Evolutionary conservation across 2,329 filamentous ascomycete species (phyloP).

Genomic region (Raffaelea albimanens): DNA sequence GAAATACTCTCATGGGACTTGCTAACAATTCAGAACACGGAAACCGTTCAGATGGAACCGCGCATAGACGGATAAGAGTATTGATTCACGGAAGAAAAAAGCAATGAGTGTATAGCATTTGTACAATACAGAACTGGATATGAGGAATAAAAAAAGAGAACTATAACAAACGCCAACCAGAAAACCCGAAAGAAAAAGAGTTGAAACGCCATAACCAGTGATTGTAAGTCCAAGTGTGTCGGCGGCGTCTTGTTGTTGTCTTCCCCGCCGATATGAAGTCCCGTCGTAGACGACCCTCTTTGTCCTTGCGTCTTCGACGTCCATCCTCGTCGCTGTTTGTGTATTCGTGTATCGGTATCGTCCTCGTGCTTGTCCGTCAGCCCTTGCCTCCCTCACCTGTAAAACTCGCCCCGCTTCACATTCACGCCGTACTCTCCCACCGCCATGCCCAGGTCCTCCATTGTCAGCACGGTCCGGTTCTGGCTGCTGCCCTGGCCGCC

Average conservation of each 20-base stretch:
- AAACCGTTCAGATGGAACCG: constrained; percentile 44
- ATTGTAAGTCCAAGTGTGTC: too few relatives aligned
- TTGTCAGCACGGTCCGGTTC: constrained; percentile 88
- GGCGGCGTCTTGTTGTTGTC: too few relatives aligned
- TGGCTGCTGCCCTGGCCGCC: constrained; percentile 82
- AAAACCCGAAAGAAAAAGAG: not conserved
- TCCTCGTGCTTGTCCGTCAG: too few relatives aligned
- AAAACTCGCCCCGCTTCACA: constrained; percentile 95
- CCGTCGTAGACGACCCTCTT: too few relatives aligned
- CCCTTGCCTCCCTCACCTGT: constrained; percentile 49
- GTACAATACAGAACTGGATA: not conserved
- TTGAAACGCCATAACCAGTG: too few relatives aligned
- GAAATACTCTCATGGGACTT: too few relatives aligned
- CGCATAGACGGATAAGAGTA: constrained; percentile 14
- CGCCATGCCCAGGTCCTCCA: constrained; percentile 98
- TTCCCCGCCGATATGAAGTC: too few relatives aligned
- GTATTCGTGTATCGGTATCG: too few relatives aligned
- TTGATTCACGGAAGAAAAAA: not conserved
- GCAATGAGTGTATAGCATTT: too few relatives aligned
- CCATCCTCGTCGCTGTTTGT: too few relatives aligned
- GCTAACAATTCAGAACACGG: constrained; percentile 34
- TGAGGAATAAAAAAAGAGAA: not conserved
- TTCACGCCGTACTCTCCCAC: constrained; percentile 97
- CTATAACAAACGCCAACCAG: not conserved
- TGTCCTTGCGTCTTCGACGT: too few relatives aligned